Percentiles rank a stretch among this genome's conserved stretches.
Evolutionary conservation across 2,329 filamentous ascomycete species (phyloP).

Genomic region (Exophiala viscosa): DNA sequence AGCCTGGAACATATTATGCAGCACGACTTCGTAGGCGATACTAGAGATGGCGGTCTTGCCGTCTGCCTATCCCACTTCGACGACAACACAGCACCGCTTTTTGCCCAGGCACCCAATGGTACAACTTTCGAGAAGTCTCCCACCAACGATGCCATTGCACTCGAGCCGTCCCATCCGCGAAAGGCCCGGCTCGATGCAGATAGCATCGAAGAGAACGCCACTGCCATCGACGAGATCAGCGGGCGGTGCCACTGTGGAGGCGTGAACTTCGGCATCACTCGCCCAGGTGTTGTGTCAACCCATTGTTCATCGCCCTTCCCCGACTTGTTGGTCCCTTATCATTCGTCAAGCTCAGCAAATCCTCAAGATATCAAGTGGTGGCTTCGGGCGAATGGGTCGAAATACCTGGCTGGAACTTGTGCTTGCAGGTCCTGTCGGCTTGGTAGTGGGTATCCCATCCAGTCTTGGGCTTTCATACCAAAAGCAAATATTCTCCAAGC

Average conservation of each 20-base stretch:
- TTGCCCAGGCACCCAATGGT: slow-evolving; percentile 10
- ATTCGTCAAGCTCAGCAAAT: slow-evolving; percentile 42
- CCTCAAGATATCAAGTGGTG: slow-evolving; percentile 56
- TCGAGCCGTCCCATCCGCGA: background rate
- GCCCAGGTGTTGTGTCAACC: slow-evolving; percentile 48
- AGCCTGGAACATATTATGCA: slow-evolving; percentile 24
- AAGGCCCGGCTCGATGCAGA: background rate
- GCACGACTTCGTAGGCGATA: slow-evolving; percentile 28
- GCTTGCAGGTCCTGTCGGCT: slow-evolving; percentile 61
- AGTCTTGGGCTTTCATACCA: slow-evolving; percentile 64
- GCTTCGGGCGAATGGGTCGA: slow-evolving; percentile 47
- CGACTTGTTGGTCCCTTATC: slow-evolving; percentile 52
- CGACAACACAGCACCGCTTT: slow-evolving; percentile 33
- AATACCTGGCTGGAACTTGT: slow-evolving; percentile 60
- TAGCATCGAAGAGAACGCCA: background rate
- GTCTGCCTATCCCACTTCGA: slow-evolving; percentile 22
- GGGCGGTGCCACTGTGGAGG: slow-evolving; percentile 39
- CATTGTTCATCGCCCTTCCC: slow-evolving; percentile 48
- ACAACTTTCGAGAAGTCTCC: background rate
- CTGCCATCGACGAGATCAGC: slow-evolving; percentile 33
- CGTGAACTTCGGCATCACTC: slow-evolving; percentile 56
- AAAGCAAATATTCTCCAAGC: slow-evolving; percentile 43
- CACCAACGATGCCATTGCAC: background rate
- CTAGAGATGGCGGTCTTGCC: slow-evolving; percentile 26
- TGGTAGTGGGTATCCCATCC: slow-evolving; percentile 59